Percentiles rank a stretch among this genome's conserved stretches.
Conservation (phyloP, 2,329 filamentous ascomycete species). For the Pestalotiopsis sp. region DNA sequence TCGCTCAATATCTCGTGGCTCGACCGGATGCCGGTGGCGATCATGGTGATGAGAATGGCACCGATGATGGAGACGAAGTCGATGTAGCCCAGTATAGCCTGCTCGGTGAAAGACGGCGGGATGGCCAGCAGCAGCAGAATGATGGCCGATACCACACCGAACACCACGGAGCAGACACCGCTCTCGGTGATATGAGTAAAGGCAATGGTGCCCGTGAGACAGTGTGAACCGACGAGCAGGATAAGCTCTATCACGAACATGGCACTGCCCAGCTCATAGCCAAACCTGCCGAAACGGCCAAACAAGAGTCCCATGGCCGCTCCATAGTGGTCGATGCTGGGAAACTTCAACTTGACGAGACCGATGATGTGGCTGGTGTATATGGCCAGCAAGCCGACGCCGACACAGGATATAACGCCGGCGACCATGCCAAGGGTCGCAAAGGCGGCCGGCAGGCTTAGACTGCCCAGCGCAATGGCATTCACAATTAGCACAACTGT, state of each 20-base stretch:
- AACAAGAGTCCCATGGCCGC: conserved; percentile 61
- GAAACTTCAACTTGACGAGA: conserved; percentile 39
- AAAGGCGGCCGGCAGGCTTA: conserved; percentile 56
- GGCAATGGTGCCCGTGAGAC: conserved; percentile 64
- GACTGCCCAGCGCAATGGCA: conserved; percentile 56
- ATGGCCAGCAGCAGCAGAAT: conserved; percentile 57
- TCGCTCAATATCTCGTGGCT: conserved; percentile 15
- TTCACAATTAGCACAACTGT: conserved; percentile 60
- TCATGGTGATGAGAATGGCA: conserved; percentile 63
- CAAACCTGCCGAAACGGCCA: conserved; percentile 46
- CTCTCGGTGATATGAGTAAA: conserved; percentile 62
- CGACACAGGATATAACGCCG: conserved; percentile 45
- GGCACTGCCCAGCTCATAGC: conserved; percentile 54
- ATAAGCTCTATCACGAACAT: conserved; percentile 59
- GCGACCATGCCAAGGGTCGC: conserved; percentile 57
- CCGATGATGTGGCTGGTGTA: conserved; percentile 52
- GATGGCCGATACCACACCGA: conserved; percentile 56
- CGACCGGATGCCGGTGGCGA: conserved; percentile 53
- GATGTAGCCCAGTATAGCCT: conserved; percentile 59
- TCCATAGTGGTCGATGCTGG: conserved; percentile 41
- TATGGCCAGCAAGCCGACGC: conserved; percentile 48
- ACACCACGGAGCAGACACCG: conserved; percentile 60
- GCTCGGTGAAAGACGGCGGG: conserved; percentile 60
- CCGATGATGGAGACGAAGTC: conserved; percentile 62
- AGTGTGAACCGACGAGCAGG: conserved; percentile 66